phyloP scores from a whole-genome alignment of 1,139 yeast species.

The Hansenula sp. region DNA sequence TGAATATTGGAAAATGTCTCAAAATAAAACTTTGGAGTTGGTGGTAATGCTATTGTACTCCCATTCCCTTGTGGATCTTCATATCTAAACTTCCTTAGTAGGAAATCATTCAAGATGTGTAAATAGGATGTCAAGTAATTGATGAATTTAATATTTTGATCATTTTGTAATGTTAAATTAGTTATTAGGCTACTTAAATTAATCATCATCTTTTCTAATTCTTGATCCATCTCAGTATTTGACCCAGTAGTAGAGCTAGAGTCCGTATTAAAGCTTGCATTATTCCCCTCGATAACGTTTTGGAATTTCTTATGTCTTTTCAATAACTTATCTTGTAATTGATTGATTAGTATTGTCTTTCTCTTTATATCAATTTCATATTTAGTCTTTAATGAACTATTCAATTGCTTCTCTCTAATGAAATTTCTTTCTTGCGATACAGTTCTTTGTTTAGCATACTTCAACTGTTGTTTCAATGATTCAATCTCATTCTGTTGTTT shows the following conservation, averaged over 20 bases:
- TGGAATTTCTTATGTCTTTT: constrained; percentile 22
- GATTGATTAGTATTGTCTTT: constrained; percentile 34
- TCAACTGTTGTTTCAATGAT: constrained; percentile 3
- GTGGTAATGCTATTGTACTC: constrained; percentile 5
- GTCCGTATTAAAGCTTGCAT: background rate
- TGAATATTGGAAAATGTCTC: constrained; percentile 1
- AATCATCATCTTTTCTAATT: constrained; percentile 36
- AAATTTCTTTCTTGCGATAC: constrained; percentile 6
- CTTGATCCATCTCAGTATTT: constrained; percentile 25
- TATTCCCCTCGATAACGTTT: constrained; percentile 3
- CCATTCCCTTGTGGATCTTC: background rate
- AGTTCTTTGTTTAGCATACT: constrained; percentile 2
- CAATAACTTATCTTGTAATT: constrained; percentile 37
- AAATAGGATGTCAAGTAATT: constrained; percentile 31
- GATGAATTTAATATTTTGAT: constrained; percentile 34
- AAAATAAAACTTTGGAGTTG: constrained; percentile 13
- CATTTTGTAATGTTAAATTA: constrained; percentile 38
- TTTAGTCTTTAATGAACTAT: constrained; percentile 33
- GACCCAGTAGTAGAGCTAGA: background rate
- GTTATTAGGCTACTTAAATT: constrained; percentile 39
- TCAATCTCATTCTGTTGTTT: constrained; percentile 8
- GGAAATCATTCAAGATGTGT: constrained; percentile 4
- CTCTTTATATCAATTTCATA: constrained; percentile 40
- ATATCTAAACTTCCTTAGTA: background rate
- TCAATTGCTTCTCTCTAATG: constrained; percentile 24